Conservation (phyloP, 2,329 filamentous ascomycete species). For the Incumbomyces delicatus region DNA sequence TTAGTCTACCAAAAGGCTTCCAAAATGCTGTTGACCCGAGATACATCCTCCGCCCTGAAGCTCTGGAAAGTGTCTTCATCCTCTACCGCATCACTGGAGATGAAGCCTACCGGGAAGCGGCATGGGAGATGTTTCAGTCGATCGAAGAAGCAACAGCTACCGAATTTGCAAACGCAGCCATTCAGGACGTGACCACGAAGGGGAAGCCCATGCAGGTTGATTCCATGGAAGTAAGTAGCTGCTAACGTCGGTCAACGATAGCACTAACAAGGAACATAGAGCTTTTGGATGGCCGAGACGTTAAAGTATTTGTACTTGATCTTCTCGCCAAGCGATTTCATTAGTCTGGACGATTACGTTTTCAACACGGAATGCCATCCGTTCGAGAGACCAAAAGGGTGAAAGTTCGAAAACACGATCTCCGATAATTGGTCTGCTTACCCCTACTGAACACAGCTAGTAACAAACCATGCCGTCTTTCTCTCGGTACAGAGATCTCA, state of each 20-base stretch:
- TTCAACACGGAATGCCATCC: conserved; percentile 35
- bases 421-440: too few relatives aligned
- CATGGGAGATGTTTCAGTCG: conserved; percentile 41
- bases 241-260: neutral
- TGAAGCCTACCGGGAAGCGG: conserved; percentile 34
- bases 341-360: conserved; percentile 36
- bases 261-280: conserved; percentile 22
- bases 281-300: conserved; percentile 36
- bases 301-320: conserved; percentile 37
- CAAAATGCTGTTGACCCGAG: conserved; percentile 9
- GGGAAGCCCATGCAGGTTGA: conserved; percentile 2
- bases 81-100: conserved; percentile 52
- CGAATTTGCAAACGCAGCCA: conserved; percentile 30
- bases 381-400: conserved; percentile 16
- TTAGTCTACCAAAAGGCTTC: conserved; percentile 16
- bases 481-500: too few relatives aligned
- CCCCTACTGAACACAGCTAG: too few relatives aligned
- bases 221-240: conserved; percentile 6
- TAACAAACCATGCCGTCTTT: too few relatives aligned
- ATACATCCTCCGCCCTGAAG: conserved; percentile 50
- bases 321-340: conserved; percentile 30
- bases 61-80: conserved; percentile 51
- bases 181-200: conserved; percentile 17
- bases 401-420: neutral
- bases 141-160: conserved; percentile 36